Conservation (phyloP, 208 protist species). For the Leishmania arabica region DNA sequence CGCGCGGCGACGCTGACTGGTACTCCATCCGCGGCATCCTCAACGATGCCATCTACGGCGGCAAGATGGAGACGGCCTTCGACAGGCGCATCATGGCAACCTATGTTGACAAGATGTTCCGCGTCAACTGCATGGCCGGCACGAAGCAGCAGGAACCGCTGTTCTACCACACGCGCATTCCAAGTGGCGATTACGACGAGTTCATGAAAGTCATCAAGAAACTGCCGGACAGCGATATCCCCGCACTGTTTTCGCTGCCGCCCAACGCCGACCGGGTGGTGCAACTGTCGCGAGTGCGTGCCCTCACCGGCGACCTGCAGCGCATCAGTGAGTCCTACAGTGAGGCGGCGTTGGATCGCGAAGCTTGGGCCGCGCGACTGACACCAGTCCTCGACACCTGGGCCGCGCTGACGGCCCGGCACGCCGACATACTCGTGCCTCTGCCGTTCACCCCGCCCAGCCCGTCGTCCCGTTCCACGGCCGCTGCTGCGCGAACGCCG, state of each 20-base stretch:
- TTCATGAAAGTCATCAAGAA: constrained; percentile 77
- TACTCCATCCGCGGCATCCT: constrained; percentile 93
- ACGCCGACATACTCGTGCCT: constrained; percentile 62
- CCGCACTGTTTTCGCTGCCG: constrained; percentile 93
- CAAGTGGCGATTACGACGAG: constrained; percentile 66
- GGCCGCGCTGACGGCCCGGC: constrained; percentile 65
- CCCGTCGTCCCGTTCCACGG: constrained; percentile 1
- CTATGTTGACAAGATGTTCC: constrained; percentile 94
- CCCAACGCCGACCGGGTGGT: constrained; percentile 95
- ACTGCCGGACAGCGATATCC: constrained; percentile 93
- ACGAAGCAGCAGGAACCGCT: constrained; percentile 61
- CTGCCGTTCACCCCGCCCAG: constrained; percentile 20
- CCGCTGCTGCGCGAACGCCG: constrained; percentile 48
- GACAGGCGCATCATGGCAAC: constrained; percentile 93
- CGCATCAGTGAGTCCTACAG: constrained; percentile 69
- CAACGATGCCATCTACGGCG: constrained; percentile 96
- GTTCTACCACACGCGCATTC: constrained; percentile 66
- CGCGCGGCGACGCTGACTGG: constrained; percentile 81
- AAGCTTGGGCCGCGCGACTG: constrained; percentile 85
- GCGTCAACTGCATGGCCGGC: constrained; percentile 53
- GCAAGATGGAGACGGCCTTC: constrained; percentile 95
- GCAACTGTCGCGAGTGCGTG: constrained; percentile 74
- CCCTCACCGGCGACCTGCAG: constrained; percentile 85
- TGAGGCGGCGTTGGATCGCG: constrained; percentile 75
- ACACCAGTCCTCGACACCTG: constrained; percentile 88